A percentile compares a stretch with the other conserved stretches of the same genome.
These are phyloP conservation scores for Cryptosporidium ryanae DNA, from an alignment of 169 alveolate genomes.

Conservation along the genomic window DNA sequence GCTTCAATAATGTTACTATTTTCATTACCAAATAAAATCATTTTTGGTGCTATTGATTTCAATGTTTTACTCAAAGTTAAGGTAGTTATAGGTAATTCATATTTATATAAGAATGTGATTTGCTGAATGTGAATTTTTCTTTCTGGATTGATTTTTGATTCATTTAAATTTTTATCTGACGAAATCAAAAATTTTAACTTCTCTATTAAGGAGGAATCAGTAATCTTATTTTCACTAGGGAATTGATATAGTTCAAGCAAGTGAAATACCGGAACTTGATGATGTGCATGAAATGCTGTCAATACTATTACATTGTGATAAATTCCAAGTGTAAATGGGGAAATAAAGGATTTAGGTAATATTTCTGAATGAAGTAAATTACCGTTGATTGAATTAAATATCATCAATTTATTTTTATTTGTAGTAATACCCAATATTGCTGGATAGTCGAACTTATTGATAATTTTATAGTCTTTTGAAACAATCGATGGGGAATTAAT, in stretches of 20 bases:
- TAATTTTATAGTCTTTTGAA: slow-evolving; percentile 21
- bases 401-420: slow-evolving; percentile 17
- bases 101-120: slow-evolving; percentile 20
- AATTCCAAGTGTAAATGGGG: slow-evolving; percentile 41
- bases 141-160: slow-evolving; percentile 39
- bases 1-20: slow-evolving; percentile 28
- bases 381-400: slow-evolving; percentile 47
- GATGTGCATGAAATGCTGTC: slow-evolving; percentile 42
- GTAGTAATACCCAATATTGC: slow-evolving; percentile 15
- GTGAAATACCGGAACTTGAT: slow-evolving; percentile 12
- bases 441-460: slow-evolving; percentile 52
- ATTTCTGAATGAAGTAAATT: slow-evolving; percentile 38
- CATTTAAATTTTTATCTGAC: slow-evolving; percentile 2
- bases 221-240: background rate
- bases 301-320: slow-evolving; percentile 19
- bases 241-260: slow-evolving; percentile 50
- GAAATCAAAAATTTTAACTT: slow-evolving; percentile 44
- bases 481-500: slow-evolving; percentile 41
- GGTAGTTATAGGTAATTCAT: slow-evolving; percentile 36
- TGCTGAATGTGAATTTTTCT: slow-evolving; percentile 10
- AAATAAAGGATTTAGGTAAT: slow-evolving; percentile 35
- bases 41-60: slow-evolving; percentile 48
- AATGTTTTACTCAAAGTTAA: slow-evolving; percentile 22
- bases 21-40: slow-evolving; percentile 23
- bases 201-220: background rate